Base-by-base conservation (phyloP, 257 asterid species). In the Apocynum venetum region DNA sequence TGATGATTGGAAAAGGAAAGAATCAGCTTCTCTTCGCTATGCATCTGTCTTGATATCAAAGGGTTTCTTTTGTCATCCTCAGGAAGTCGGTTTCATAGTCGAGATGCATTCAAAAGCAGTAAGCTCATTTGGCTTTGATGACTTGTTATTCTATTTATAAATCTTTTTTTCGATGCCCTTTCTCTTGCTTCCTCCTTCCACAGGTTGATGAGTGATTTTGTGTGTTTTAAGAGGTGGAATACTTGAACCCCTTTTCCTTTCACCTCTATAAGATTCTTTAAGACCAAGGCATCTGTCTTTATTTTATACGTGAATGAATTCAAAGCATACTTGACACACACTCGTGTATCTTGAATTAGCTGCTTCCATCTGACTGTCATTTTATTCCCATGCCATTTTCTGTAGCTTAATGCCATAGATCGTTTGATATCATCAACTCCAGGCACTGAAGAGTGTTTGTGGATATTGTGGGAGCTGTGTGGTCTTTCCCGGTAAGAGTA, bases 401-500 rank as follows among this genome's bases (percentile, higher is more conserved):
- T 75, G 85, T 92, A 95, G 99, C 81, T 93, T 71, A 82, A 83
- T 77, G 92, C 96, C 70, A 81, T 95, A 60, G 97, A 91, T 85
- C 89, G 89, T 79, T 87, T 95, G 80, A 82, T 86, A 78, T 81
- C 89, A 76, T 85, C 89, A 85, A 81, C 92, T 73, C 95, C 97
- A 57, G 83, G 87, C 77, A 89, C 96, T 70, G 97, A 96, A 87
- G 99, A 93, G 77, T 89, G 91, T 83, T 78, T 96, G 78, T 93
- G 99, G 99, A 90, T 86, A 81, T 86, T 96, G 76, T 93, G 99
- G 99, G 97, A 96, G 79, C 91, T 96, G 25, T 93, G 99, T 80
- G 89, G 98, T 76, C 91, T 93, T 82, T 86, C 98, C 76, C 89
- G 99, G 99, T 95, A 87, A 60, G 79, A 77, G 65, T 56, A 19